Evolutionary conservation across 139 green algal genomes (phyloP).

Genomic region (Asterochloris sp.): DNA sequence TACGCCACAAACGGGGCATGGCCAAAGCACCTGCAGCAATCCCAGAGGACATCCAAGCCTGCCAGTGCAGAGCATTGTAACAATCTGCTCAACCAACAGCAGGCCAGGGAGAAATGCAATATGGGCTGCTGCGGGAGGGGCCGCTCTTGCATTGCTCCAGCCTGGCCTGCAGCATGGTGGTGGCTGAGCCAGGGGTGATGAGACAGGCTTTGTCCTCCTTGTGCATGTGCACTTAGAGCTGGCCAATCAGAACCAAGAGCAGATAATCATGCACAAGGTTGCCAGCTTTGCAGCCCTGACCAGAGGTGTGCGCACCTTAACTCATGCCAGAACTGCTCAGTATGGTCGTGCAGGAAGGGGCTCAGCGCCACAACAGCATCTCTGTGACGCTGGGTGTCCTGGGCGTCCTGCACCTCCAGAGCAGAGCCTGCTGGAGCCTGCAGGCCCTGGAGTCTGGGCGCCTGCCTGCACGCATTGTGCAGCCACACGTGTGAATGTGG

Average conservation of each 20-base stretch:
- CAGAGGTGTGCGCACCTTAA: conserved; percentile 14
- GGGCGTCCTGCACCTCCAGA: conserved; percentile 15
- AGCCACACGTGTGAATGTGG: too few species aligned
- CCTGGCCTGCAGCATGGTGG: too few species aligned
- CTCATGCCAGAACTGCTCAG: conserved; percentile 36
- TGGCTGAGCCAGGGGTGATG: too few species aligned
- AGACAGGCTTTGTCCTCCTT: too few species aligned
- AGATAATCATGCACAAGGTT: too few species aligned
- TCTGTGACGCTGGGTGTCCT: conserved; percentile 1
- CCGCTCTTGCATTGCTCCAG: too few species aligned
- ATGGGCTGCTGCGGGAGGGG: too few species aligned
- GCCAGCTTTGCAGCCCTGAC: too few species aligned
- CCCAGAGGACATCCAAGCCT: conserved; percentile 6
- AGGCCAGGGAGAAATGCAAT: too few species aligned
- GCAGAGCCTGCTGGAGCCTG: neutral
- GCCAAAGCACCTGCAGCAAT: conserved; percentile 23
- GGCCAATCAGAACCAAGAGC: too few species aligned
- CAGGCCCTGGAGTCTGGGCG: neutral
- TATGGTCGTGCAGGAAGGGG: conserved; percentile 23
- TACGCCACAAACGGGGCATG: conserved; percentile 2
- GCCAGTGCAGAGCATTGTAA: conserved; percentile 2
- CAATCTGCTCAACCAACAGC: neutral
- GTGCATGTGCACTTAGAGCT: too few species aligned
- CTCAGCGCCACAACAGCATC: conserved; percentile 16
- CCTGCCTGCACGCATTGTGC: too few species aligned